Evolutionary conservation across 2,329 filamentous ascomycete genomes (phyloP).

Genomic region (Arthrobotrys entomopaga): DNA sequence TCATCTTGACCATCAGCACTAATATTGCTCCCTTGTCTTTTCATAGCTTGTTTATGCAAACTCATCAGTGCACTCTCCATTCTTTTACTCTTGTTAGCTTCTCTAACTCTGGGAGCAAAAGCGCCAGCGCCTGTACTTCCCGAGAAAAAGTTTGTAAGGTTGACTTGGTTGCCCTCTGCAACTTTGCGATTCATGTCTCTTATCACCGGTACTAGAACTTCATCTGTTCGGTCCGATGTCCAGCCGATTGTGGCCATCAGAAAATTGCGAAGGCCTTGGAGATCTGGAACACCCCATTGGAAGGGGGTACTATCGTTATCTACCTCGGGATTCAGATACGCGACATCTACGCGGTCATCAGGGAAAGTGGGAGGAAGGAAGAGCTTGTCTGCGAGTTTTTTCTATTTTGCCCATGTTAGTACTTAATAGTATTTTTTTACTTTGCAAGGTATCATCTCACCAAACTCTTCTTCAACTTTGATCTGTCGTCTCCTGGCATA

Average conservation of each 20-base stretch:
- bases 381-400: constrained; percentile 68
- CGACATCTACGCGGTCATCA: constrained; percentile 77
- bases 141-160: constrained; percentile 92
- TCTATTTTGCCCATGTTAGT: constrained; percentile 19
- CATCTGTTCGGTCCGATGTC: constrained; percentile 89
- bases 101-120: constrained; percentile 75
- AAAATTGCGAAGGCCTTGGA: constrained; percentile 83
- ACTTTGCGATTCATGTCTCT: constrained; percentile 91
- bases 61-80: constrained; percentile 79
- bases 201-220: constrained; percentile 94
- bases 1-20: constrained; percentile 55
- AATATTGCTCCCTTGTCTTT: constrained; percentile 58
- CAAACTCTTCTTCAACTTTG: constrained; percentile 84
- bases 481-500: constrained; percentile 69
- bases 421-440: not conserved
- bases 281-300: constrained; percentile 94
- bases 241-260: constrained; percentile 93
- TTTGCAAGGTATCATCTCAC: constrained; percentile 10
- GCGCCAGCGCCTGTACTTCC: constrained; percentile 77
- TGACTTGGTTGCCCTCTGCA: constrained; percentile 90
- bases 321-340: constrained; percentile 87
- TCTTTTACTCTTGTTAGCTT: constrained; percentile 74
- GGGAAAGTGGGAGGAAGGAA: constrained; percentile 87
- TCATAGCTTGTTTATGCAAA: constrained; percentile 65
- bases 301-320: constrained; percentile 81